Evolutionary conservation across 129 eudicot genomes (phyloP).

Genomic region (sunflower (Helianthus annuus)): DNA sequence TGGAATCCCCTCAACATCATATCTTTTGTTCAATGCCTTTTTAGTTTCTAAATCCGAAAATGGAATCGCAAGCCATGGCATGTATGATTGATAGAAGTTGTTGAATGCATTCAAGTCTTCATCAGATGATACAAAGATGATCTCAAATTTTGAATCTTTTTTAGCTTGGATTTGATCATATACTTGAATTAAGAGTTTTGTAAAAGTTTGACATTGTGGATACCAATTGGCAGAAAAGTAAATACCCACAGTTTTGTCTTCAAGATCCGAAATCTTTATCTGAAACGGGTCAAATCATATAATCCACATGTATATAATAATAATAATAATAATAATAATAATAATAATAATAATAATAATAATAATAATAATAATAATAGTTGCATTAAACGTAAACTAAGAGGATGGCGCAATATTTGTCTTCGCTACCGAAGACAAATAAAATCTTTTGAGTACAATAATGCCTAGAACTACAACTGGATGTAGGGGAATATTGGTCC

Average conservation of each 20-base stretch:
- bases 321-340: not conserved
- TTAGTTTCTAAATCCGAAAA: conserved; percentile 70
- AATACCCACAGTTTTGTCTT: conserved; percentile 75
- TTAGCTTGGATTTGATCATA: conserved; percentile 54
- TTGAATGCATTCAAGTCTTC: conserved; percentile 74
- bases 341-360: not conserved
- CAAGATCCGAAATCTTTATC: conserved; percentile 75
- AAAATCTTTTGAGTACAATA: not conserved
- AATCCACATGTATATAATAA: not conserved
- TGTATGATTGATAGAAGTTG: conserved; percentile 45
- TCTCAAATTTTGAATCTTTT: conserved; percentile 48
- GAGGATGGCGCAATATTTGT: too few relatives aligned
- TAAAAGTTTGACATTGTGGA: conserved; percentile 66
- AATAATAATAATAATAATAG: not conserved
- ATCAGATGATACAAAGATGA: conserved; percentile 80
- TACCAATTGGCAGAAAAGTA: conserved; percentile 87
- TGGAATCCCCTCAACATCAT: conserved; percentile 75
- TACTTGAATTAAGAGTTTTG: conserved; percentile 43
- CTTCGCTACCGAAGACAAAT: not conserved
- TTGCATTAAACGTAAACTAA: not conserved
- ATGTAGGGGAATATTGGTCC: conserved; percentile 4
- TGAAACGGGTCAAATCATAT: conserved; percentile 12
- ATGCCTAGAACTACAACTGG: not conserved
- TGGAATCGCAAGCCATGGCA: conserved; percentile 94
- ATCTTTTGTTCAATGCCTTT: conserved; percentile 53